Conservation (phyloP, 192 early-diverging fungal species). For the Dispira simplex region DNA sequence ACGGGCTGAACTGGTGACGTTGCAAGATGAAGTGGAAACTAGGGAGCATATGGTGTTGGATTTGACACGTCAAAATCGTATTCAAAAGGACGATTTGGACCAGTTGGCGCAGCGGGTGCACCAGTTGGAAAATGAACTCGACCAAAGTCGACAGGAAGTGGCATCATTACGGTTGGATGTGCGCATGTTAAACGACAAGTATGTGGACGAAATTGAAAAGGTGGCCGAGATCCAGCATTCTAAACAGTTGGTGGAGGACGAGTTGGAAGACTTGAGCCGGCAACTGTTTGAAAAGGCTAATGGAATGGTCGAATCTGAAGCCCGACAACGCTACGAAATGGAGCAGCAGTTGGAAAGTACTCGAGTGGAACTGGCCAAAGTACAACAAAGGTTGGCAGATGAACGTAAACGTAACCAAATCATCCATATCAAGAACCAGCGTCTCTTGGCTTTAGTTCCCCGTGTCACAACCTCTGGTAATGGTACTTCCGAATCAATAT, state of each 20-base stretch:
- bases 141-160: background rate
- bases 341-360: slow-evolving; percentile 54
- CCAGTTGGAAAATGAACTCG: background rate
- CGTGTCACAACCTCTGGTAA: background rate
- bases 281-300: slow-evolving; percentile 93
- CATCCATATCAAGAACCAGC: slow-evolving; percentile 20
- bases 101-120: background rate
- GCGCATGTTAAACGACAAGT: slow-evolving; percentile 1
- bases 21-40: background rate
- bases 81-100: background rate
- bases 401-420: slow-evolving; percentile 63
- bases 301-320: slow-evolving; percentile 74
- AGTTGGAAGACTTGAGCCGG: slow-evolving; percentile 88
- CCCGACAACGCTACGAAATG: slow-evolving; percentile 37
- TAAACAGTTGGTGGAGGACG: slow-evolving; percentile 82
- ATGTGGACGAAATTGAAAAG: slow-evolving; percentile 60
- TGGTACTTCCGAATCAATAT: slow-evolving; percentile 11
- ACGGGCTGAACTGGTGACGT: background rate
- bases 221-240: slow-evolving; percentile 79
- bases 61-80: background rate
- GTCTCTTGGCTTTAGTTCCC: slow-evolving; percentile 19
- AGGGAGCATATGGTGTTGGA: background rate
- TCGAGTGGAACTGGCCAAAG: slow-evolving; percentile 42
- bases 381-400: slow-evolving; percentile 76
- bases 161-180: background rate